Conservation (phyloP, 257 asterid species). For the Ophiorrhiza pumila region DNA sequence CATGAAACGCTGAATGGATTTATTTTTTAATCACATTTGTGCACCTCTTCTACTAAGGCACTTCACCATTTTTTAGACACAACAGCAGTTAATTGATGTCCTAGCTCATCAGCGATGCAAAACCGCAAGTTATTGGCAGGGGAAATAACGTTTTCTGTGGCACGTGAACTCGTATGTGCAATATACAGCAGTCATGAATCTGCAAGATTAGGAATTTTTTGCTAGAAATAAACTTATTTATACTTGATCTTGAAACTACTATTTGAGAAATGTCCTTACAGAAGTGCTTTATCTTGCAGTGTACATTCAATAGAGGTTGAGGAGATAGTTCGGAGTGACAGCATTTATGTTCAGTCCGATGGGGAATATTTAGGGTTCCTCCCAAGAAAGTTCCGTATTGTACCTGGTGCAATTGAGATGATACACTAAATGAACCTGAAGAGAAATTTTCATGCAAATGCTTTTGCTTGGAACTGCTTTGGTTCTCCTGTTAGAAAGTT, state of each 20-base stretch:
- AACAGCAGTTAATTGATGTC: no score
- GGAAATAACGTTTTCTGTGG: not conserved
- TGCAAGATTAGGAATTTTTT: not conserved
- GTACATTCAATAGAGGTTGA: constrained; percentile 67
- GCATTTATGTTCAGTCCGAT: constrained; percentile 78
- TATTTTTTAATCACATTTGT: no score
- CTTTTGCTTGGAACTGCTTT: not conserved
- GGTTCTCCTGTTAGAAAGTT: not conserved
- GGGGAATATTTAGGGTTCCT: constrained; percentile 85
- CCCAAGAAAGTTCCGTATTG: constrained; percentile 60
- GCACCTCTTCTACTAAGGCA: no score
- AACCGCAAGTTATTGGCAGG: not conserved
- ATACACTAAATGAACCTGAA: constrained; percentile 16
- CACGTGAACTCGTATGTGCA: not conserved
- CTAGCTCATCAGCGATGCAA: not conserved
- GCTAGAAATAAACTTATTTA: not conserved
- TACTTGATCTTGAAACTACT: not conserved
- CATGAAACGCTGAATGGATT: no score
- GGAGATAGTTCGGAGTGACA: constrained; percentile 44
- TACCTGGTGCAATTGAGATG: constrained; percentile 67
- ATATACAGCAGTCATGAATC: not conserved
- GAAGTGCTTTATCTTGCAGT: constrained; percentile 32
- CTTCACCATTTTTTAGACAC: no score
- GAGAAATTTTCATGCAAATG: not conserved
- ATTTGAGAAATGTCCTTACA: not conserved